Percentiles rank a stretch among this genome's conserved stretches.
Evolutionary conservation across 2,329 filamentous ascomycete species (phyloP).

Genomic region (Aaosphaeria arxii): DNA sequence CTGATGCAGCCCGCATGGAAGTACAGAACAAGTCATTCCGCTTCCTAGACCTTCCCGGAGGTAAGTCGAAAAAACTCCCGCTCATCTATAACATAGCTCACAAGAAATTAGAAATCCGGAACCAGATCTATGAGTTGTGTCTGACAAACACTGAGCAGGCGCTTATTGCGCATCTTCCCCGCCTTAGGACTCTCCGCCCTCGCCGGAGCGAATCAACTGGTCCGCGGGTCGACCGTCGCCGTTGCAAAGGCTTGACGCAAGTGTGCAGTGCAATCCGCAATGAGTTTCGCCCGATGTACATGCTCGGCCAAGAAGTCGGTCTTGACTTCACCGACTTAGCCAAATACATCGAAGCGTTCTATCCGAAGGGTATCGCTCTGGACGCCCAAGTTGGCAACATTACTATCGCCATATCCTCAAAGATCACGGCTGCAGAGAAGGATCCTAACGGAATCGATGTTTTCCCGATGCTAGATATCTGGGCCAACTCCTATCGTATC

Average conservation of each 20-base stretch:
- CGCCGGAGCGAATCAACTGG: slow-evolving; percentile 3
- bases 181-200: slow-evolving; percentile 19
- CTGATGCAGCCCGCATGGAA: no score
- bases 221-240: slow-evolving; percentile 9
- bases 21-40: slow-evolving; percentile 1
- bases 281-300: slow-evolving; percentile 23
- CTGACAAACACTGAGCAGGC: slow-evolving; percentile 12
- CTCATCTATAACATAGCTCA: background rate
- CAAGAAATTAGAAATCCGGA: slow-evolving; percentile 23
- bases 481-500: slow-evolving; percentile 26
- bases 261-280: slow-evolving; percentile 20
- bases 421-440: slow-evolving; percentile 9
- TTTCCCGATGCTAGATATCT: slow-evolving; percentile 20
- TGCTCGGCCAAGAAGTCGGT: slow-evolving; percentile 22
- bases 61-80: slow-evolving; percentile 1
- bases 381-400: slow-evolving; percentile 14
- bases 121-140: slow-evolving; percentile 20
- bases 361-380: background rate
- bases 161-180: slow-evolving; percentile 21
- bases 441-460: slow-evolving; percentile 15
- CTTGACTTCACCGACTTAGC: slow-evolving; percentile 20
- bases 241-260: slow-evolving; percentile 23
- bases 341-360: slow-evolving; percentile 20
- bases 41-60: slow-evolving; percentile 7
- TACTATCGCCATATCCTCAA: slow-evolving; percentile 22